phyloP scores from a whole-genome alignment of 768 basidiomycete genomes.

The Tricholomella constricta region DNA sequence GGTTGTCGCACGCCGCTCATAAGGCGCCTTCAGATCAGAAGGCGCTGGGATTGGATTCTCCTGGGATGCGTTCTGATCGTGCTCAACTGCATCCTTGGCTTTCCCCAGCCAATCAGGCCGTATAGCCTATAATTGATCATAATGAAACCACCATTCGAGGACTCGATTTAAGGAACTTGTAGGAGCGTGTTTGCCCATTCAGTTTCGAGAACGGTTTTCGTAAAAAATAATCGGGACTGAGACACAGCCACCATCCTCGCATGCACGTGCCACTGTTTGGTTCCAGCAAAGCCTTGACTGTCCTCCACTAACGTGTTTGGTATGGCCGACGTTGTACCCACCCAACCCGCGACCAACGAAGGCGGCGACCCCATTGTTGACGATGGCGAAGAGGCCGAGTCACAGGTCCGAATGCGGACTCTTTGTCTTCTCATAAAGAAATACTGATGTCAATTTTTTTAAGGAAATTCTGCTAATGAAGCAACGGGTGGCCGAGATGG shows the following conservation, averaged over 20 bases:
- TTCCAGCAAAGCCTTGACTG: constrained; percentile 16
- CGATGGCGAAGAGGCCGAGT: constrained; percentile 65
- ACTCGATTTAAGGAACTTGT: neutral
- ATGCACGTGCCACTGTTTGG: constrained; percentile 23
- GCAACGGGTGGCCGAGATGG: constrained; percentile 91
- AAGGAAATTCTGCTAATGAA: constrained; percentile 92
- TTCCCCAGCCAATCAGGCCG: neutral
- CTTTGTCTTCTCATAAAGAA: constrained; percentile 12
- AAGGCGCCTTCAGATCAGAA: constrained; percentile 1
- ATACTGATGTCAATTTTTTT: constrained; percentile 22
- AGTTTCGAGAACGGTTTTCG: neutral
- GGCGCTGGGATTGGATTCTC: constrained; percentile 4
- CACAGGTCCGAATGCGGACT: constrained; percentile 43
- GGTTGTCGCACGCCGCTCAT: neutral
- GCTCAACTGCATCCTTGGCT: constrained; percentile 4
- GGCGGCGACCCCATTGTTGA: constrained; percentile 44
- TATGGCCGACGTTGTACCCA: constrained; percentile 57
- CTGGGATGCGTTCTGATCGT: constrained; percentile 15
- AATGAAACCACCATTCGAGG: neutral
- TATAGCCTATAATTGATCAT: neutral
- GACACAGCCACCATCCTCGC: constrained; percentile 7
- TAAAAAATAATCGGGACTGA: neutral
- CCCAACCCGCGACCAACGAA: constrained; percentile 39
- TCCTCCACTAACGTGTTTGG: constrained; percentile 11
- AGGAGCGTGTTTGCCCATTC: neutral